Evolutionary conservation across 805 yeast species (phyloP).

Genomic region (Cyberlindnera xishuangbannaensis): DNA sequence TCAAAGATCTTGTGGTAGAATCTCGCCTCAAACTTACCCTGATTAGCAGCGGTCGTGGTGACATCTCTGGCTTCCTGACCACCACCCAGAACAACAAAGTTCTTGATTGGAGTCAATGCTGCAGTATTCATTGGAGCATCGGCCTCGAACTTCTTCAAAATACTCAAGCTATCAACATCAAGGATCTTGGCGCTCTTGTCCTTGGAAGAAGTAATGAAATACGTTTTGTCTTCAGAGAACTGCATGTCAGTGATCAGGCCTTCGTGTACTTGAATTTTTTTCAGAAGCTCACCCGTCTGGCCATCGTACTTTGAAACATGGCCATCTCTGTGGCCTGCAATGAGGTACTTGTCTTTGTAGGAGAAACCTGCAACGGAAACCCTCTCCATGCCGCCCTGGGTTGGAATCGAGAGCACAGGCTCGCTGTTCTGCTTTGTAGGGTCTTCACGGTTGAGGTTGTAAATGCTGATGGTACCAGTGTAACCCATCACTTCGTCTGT

Average conservation of each 20-base stretch:
- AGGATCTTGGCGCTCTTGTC: conserved; percentile 79
- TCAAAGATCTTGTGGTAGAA: conserved; percentile 91
- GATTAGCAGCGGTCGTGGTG: conserved; percentile 89
- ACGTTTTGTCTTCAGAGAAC: conserved; percentile 78
- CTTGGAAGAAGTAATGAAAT: conserved; percentile 88
- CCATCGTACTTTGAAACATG: conserved; percentile 74
- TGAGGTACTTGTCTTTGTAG: conserved; percentile 62
- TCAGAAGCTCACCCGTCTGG: conserved; percentile 62
- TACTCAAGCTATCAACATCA: conserved; percentile 68
- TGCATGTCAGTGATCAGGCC: conserved; percentile 82
- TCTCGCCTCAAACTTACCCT: conserved; percentile 96
- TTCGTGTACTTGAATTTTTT: conserved; percentile 63
- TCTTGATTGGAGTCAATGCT: conserved; percentile 87
- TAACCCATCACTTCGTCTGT: conserved; percentile 92
- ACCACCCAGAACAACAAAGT: conserved; percentile 92
- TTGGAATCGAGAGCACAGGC: conserved; percentile 56
- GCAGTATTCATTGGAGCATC: conserved; percentile 96
- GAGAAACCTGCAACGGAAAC: conserved; percentile 87
- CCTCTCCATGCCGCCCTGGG: conserved; percentile 54
- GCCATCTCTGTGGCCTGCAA: conserved; percentile 90
- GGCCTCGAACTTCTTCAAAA: conserved; percentile 70
- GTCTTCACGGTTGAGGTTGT: conserved; percentile 50
- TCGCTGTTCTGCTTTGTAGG: conserved; percentile 40
- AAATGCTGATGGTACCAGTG: conserved; percentile 69
- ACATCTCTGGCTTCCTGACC: conserved; percentile 99